These are phyloP conservation scores for Thamnidium elegans DNA, from an alignment of 192 early-diverging fungal genomes.

Conservation along the genomic window DNA sequence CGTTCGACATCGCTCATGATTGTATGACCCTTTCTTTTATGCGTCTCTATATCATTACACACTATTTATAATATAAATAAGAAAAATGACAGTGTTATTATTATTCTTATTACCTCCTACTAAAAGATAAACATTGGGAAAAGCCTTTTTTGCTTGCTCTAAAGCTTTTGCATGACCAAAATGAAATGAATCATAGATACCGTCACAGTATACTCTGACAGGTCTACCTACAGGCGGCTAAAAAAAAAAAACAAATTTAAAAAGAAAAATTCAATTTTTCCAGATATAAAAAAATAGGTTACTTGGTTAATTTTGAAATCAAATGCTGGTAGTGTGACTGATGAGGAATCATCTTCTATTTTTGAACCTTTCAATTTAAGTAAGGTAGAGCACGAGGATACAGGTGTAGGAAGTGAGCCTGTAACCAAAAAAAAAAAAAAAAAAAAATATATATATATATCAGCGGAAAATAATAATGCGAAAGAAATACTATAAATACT, in stretches of 20 bases:
- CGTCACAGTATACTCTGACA: conserved; percentile 82
- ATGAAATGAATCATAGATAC: conserved; percentile 84
- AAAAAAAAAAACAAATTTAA: neutral
- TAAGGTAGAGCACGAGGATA: no score
- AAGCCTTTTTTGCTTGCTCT: conserved; percentile 80
- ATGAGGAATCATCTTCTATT: neutral
- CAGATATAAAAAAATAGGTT: no score
- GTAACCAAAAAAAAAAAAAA: no score
- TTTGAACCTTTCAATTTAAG: neutral
- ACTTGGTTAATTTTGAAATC: no score
- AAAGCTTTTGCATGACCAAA: conserved; percentile 78
- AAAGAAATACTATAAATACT: no score
- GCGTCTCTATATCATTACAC: conserved; percentile 65
- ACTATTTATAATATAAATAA: conserved; percentile 30
- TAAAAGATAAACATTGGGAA: conserved; percentile 72
- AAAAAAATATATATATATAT: no score
- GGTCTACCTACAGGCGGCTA: conserved; percentile 63
- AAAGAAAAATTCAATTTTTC: neutral
- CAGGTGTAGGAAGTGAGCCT: no score
- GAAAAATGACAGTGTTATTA: neutral
- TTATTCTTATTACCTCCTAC: conserved; percentile 54
- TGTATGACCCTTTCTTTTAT: conserved; percentile 68
- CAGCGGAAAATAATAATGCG: no score
- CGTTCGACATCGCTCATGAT: conserved; percentile 69
- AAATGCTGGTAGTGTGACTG: neutral